These are phyloP conservation scores for Curvularia sp. DNA, from an alignment of 2,329 filamentous ascomycete species.

Conservation along the genomic window DNA sequence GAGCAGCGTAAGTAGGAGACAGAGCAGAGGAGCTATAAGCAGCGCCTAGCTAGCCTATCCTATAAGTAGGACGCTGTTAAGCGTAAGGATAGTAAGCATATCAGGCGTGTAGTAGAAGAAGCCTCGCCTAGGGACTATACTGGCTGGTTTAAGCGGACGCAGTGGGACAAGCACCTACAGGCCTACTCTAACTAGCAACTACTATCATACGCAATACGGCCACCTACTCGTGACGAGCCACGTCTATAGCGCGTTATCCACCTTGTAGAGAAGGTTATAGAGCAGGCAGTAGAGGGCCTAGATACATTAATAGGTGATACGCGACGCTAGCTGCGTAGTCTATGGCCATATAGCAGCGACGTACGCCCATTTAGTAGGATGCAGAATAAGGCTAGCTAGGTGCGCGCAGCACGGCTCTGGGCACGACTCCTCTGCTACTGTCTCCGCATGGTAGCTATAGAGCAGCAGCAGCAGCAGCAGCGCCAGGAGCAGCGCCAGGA, in stretches of 20 bases:
- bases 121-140: not conserved
- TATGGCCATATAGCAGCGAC: not conserved
- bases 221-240: not conserved
- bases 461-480: not conserved
- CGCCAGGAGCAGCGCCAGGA: no score
- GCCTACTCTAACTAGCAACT: slow-evolving; percentile 2
- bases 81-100: not conserved
- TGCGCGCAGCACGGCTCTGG: not conserved
- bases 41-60: not conserved
- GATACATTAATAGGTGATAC: not conserved
- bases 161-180: slow-evolving; percentile 5
- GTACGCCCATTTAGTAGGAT: not conserved
- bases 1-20: not conserved
- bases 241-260: not conserved
- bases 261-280: slow-evolving; percentile 1
- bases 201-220: slow-evolving; percentile 3
- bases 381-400: slow-evolving; percentile 2
- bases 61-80: not conserved
- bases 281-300: not conserved
- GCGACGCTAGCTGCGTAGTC: slow-evolving; percentile 3
- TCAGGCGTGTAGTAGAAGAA: slow-evolving; percentile 1
- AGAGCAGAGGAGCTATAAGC: not conserved
- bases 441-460: slow-evolving; percentile 4
- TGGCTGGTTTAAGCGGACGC: slow-evolving; percentile 11
- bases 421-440: slow-evolving; percentile 8